phyloP scores from a whole-genome alignment of 352 stramenopile genomes.

The Phytophthora multivora region DNA sequence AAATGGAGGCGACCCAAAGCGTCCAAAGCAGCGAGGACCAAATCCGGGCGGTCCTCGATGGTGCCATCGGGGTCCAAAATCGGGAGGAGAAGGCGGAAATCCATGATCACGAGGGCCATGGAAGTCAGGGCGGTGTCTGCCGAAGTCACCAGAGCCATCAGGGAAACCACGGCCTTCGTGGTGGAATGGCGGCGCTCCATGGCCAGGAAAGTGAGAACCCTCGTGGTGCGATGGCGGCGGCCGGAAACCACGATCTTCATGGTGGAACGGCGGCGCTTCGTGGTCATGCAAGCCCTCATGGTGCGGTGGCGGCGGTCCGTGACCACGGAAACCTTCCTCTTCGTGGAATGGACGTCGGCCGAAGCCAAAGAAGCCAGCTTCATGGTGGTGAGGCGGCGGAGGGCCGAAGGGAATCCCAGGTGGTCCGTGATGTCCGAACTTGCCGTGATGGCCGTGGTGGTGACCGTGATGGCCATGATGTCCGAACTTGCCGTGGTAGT shows the following conservation, averaged over 20 bases:
- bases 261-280: not conserved
- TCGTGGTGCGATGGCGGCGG: not conserved
- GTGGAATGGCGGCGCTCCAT: not conserved
- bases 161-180: constrained; percentile 1
- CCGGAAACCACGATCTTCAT: not conserved
- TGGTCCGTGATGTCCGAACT: constrained; percentile 11
- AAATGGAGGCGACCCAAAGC: constrained; percentile 15
- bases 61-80: not conserved
- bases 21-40: constrained; percentile 8
- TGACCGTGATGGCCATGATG: not conserved
- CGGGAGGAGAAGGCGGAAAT: constrained; percentile 1
- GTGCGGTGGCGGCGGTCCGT: constrained; percentile 1
- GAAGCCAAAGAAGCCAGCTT: constrained; percentile 1
- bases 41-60: constrained; percentile 13
- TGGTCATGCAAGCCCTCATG: not conserved
- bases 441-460: not conserved
- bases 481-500: constrained; percentile 20
- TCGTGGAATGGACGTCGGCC: constrained; percentile 3
- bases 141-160: constrained; percentile 5
- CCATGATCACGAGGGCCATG: not conserved
- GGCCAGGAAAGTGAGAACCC: constrained; percentile 1
- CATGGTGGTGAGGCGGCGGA: not conserved
- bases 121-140: not conserved
- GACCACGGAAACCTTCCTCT: not conserved
- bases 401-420: constrained; percentile 9